Percentiles rank a stretch among this genome's conserved stretches.
Conservation (phyloP, 495 filamentous ascomycete genomes). For the Pyronema domesticum region DNA sequence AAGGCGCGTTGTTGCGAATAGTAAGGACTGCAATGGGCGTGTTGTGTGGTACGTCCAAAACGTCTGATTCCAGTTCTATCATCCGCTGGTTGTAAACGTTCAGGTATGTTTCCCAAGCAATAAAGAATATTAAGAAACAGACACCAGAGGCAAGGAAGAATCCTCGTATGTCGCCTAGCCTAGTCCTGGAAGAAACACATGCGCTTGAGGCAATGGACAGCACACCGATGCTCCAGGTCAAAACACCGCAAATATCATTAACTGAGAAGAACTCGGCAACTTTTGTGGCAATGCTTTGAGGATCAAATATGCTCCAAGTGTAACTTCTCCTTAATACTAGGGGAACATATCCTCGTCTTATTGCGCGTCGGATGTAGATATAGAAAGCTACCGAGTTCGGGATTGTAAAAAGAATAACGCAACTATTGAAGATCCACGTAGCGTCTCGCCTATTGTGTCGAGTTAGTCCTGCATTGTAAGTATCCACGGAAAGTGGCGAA, state of each 20-base stretch:
- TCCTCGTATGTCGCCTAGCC: too few species aligned
- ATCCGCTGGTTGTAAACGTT: not conserved
- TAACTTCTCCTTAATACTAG: not conserved
- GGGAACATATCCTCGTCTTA: not conserved
- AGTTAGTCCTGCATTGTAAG: not conserved
- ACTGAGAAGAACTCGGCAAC: not conserved
- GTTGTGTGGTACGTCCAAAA: not conserved
- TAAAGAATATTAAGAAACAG: not conserved
- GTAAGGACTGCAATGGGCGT: not conserved
- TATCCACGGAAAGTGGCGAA: not conserved
- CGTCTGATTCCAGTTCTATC: not conserved
- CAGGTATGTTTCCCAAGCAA: not conserved
- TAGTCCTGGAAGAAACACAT: not conserved
- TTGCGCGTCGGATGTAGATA: not conserved
- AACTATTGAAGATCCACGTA: not conserved
- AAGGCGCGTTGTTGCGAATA: not conserved
- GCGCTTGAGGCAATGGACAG: not conserved
- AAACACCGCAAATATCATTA: not conserved
- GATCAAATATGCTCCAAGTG: not conserved
- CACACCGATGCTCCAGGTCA: not conserved
- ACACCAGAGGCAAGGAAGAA: not conserved
- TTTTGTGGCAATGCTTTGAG: not conserved
- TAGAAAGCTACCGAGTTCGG: not conserved
- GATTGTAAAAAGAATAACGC: not conserved
- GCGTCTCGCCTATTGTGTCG: not conserved